A percentile compares a stretch with the other conserved stretches of the same genome.
Conservation (phyloP, 2,329 filamentous ascomycete species). For the Colletotrichum lentis region DNA sequence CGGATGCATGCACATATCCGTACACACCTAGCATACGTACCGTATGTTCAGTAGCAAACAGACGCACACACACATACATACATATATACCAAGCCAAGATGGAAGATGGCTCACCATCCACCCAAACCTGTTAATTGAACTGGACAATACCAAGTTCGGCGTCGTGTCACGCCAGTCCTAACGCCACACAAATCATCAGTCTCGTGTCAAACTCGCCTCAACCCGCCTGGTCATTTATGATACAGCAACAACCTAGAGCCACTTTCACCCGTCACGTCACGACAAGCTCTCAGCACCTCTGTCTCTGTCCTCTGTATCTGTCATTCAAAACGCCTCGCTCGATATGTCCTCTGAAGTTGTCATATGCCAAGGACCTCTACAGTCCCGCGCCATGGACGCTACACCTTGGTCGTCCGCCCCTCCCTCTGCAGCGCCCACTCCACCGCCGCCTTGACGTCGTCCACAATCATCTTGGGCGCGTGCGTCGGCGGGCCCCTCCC, state of each 20-base stretch:
- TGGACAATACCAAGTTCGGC: background rate
- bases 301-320: too few relatives aligned
- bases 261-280: background rate
- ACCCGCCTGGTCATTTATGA: background rate
- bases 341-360: background rate
- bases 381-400: background rate
- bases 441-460: conserved; percentile 80
- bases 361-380: background rate
- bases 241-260: conserved; percentile 11
- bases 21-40: too few relatives aligned
- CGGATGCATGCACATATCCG: too few relatives aligned
- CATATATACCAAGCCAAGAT: too few relatives aligned
- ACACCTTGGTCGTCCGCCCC: conserved; percentile 42
- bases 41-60: too few relatives aligned
- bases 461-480: conserved; percentile 70
- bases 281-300: too few relatives aligned
- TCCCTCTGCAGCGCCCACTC: conserved; percentile 74
- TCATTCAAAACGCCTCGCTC: background rate
- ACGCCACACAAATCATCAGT: background rate
- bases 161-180: background rate
- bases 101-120: background rate
- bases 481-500: conserved; percentile 61
- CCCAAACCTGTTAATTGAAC: background rate
- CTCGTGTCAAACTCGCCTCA: background rate
- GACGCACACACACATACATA: background rate